Conservation (phyloP, 495 filamentous ascomycete genomes). For the Neurospora sp. region DNA sequence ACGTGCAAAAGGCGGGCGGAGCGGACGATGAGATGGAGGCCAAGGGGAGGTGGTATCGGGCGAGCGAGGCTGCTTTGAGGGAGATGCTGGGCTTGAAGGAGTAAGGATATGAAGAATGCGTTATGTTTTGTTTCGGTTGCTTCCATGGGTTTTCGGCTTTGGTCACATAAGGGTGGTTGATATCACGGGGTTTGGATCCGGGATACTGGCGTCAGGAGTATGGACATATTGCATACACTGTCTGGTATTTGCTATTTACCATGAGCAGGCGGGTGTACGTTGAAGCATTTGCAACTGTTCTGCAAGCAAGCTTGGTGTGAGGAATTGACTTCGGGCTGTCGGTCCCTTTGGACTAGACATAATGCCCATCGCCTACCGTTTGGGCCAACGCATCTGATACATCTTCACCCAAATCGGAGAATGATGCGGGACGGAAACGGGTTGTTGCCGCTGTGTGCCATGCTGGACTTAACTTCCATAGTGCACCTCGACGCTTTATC, state of each 20-base stretch:
- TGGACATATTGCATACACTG: background rate
- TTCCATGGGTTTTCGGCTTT: background rate
- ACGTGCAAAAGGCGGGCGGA: slow-evolving; percentile 37
- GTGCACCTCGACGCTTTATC: background rate
- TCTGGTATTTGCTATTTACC: background rate
- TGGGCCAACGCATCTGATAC: background rate
- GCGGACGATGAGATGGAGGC: slow-evolving; percentile 74
- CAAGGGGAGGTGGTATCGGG: slow-evolving; percentile 71
- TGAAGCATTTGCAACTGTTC: background rate
- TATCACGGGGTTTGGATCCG: background rate
- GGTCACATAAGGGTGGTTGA: background rate
- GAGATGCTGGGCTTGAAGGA: slow-evolving; percentile 42
- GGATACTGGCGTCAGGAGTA: background rate
- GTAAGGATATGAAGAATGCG: background rate
- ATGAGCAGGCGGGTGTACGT: background rate
- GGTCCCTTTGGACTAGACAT: background rate
- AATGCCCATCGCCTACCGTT: background rate
- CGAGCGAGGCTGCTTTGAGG: slow-evolving; percentile 57
- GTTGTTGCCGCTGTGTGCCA: background rate
- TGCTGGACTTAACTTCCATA: background rate
- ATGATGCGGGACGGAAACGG: background rate
- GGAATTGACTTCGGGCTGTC: background rate
- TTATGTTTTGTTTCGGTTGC: background rate
- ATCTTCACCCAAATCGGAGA: background rate
- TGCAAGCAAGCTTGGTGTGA: background rate